Evolutionary conservation across 441 rosid genomes (phyloP), one percentile per base, ranked within the genome.

Genomic region (Erodium trifolium): DNA sequence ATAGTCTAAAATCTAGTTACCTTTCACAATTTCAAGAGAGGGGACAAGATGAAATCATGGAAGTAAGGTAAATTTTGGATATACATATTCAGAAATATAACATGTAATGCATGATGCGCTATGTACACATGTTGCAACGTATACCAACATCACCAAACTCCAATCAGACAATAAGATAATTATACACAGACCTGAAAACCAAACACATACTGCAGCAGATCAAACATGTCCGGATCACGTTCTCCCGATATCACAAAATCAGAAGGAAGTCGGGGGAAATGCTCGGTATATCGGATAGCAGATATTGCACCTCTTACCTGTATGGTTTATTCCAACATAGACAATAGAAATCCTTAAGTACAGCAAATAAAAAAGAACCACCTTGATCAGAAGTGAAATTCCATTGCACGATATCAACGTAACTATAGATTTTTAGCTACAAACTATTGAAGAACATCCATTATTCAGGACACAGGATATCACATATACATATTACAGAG

Each of bases 261-360:
- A 65, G 81, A 75, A 76, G 98, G 99, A 78, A 91, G 96, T 72
- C 76, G 84, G 39, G 98, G 99, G 68, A 89, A 87, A 75, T 91
- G 82, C 76, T 89, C 98, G 4, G 86, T 64, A 72, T 92, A 95
- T 82, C 81, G 87, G 65, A 95, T 89, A 41, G 98, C 90, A 72
- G 87, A 87, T 73, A 87, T 80, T 78, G 96, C 96, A 80, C 91
- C 96, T 76, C 91, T 85, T 74, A 95, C 92, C 99, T 95, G 78
- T 70, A 83, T 57, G 82, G 10, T 45, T 66, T 27, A 41, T 68
- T 45, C 80, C 43, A 59, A 34, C 16, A 49, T 70, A 68, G 11
- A 19, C 47, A 53, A 10, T 18, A 37, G 45, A 0, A 49, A 64
- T 34, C 12, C 70, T 62, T 10, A 62, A 60, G 68, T 29, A 76